Percentiles rank a stretch among this genome's conserved stretches.
Evolutionary conservation across 305 asterid species (phyloP).

Genomic region (Plantago rigida): DNA sequence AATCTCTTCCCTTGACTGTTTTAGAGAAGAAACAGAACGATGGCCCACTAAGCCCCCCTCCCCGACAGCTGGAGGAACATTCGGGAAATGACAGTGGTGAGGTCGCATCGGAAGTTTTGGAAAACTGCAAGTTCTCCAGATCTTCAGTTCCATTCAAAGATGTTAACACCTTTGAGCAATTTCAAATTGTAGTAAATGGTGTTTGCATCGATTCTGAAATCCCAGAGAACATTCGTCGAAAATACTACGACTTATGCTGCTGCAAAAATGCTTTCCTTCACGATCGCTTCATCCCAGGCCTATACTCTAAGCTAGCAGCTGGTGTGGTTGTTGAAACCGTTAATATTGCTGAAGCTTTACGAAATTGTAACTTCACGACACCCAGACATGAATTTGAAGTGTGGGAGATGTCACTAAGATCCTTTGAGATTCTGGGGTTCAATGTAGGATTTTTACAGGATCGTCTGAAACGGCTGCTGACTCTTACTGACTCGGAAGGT

Average conservation of each 20-base stretch:
- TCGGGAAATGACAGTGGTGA: slow-evolving; percentile 80
- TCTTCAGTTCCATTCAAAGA: slow-evolving; percentile 46
- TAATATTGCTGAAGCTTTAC: slow-evolving; percentile 48
- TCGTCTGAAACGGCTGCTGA: slow-evolving; percentile 43
- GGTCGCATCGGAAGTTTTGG: slow-evolving; percentile 79
- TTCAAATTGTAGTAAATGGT: slow-evolving; percentile 64
- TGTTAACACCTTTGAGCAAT: slow-evolving; percentile 54
- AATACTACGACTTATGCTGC: slow-evolving; percentile 72
- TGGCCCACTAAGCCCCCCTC: slow-evolving; percentile 29
- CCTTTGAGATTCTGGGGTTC: slow-evolving; percentile 78
- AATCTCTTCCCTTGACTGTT: slow-evolving; percentile 62
- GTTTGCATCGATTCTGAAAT: slow-evolving; percentile 70
- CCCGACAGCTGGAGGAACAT: slow-evolving; percentile 43
- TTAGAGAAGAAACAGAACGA: slow-evolving; percentile 46
- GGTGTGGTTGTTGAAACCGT: slow-evolving; percentile 63
- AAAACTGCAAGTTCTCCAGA: slow-evolving; percentile 44
- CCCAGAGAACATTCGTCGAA: slow-evolving; percentile 49
- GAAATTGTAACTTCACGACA: slow-evolving; percentile 50
- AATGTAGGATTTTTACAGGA: slow-evolving; percentile 57
- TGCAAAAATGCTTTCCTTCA: slow-evolving; percentile 62
- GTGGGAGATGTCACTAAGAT: slow-evolving; percentile 82
- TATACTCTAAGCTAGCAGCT: slow-evolving; percentile 61
- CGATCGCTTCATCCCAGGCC: slow-evolving; percentile 62
- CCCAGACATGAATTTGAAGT: slow-evolving; percentile 58
- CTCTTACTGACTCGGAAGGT: slow-evolving; percentile 57